Base-by-base conservation (phyloP, 495 filamentous ascomycete species). In the Aspergillus sclerotioniger region DNA sequence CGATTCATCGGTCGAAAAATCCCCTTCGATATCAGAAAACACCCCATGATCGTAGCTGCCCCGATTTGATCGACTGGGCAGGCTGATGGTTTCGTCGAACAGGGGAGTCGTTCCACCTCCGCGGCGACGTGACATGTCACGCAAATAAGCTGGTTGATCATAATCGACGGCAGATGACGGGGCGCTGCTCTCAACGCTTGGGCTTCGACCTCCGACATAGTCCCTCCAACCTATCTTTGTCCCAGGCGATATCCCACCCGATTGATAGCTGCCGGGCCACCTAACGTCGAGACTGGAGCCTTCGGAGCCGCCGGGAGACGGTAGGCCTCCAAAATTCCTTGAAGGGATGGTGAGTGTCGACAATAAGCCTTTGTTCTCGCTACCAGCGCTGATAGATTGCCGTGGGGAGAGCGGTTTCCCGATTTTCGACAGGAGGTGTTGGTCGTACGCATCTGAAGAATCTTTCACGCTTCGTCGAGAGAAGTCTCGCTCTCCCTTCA, bases 401-500 rank as follows among this genome's bases (percentile, higher is more conserved):
- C 85, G 74, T 62, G 84, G 80, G 37, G 84, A 82, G 67, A 84
- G 76, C 54, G 80, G 67, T 72, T 85, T 81, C 74, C 89, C 76
- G 76, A 85, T 86, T 67, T 89, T 92, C 46, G 89, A 90, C 25
- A 94, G 72, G 51, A 93, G 73, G 57, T 87, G 86, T 66, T 87
- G 87, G 62, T 95, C 91, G 64, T 94, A 94, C 28, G 84, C 83
- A 62, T 89, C 84, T 15, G 83, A 87, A 8, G 82, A 84, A 56
- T 80, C 84, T 66, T 82, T 79, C 33, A 85, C 72, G 51, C 82
- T 78, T 45, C 77, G 69, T 58, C 80, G 75, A 48, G 82, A 84
- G 41, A 86, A 74, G 46, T 84, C 79, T 44, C 71, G 75, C 66
- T 87, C 84, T 49, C 83, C 82, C 53, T 81, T 82, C 57, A 85